phyloP scores from a whole-genome alignment of 1,139 yeast species.

The Blastobotrys ciferrii region DNA sequence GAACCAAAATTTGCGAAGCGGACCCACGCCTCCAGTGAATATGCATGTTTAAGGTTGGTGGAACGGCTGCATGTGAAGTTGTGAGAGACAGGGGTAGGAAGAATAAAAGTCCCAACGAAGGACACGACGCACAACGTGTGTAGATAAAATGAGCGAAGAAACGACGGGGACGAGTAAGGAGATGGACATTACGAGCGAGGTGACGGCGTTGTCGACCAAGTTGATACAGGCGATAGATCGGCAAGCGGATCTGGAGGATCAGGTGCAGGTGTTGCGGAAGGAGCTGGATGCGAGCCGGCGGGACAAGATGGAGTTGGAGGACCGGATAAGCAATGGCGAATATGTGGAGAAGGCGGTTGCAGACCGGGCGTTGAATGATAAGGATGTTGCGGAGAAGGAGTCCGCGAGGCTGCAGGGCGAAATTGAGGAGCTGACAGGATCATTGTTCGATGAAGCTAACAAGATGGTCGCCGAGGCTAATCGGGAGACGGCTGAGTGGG shows the following conservation, averaged over 20 bases:
- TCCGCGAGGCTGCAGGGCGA: slow-evolving; percentile 56
- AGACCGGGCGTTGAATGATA: slow-evolving; percentile 26
- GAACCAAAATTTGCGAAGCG: no score
- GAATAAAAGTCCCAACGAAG: not conserved
- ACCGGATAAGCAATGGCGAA: slow-evolving; percentile 26
- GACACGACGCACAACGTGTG: not conserved
- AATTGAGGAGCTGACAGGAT: slow-evolving; percentile 66
- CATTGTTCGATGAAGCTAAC: slow-evolving; percentile 70
- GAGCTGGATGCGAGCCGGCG: slow-evolving; percentile 32
- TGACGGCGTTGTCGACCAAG: slow-evolving; percentile 36
- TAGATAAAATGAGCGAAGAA: not conserved
- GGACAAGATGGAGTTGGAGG: slow-evolving; percentile 29
- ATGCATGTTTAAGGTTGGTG: no score
- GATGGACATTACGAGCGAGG: slow-evolving; percentile 24
- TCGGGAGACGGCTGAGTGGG: slow-evolving; percentile 38
- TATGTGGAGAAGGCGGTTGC: slow-evolving; percentile 28
- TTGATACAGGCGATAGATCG: slow-evolving; percentile 38
- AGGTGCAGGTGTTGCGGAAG: slow-evolving; percentile 29
- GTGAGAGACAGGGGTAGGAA: not conserved
- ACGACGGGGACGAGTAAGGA: slow-evolving; percentile 1
- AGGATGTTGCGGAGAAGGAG: slow-evolving; percentile 50
- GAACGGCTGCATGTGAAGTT: no score
- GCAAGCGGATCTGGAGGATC: slow-evolving; percentile 40
- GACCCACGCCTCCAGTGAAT: no score
- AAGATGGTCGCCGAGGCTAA: slow-evolving; percentile 69